A percentile compares a stretch with the other conserved stretches of the same genome.
Evolutionary conservation across 306 rosid species (phyloP).

Genomic region (Quercus dentata): DNA sequence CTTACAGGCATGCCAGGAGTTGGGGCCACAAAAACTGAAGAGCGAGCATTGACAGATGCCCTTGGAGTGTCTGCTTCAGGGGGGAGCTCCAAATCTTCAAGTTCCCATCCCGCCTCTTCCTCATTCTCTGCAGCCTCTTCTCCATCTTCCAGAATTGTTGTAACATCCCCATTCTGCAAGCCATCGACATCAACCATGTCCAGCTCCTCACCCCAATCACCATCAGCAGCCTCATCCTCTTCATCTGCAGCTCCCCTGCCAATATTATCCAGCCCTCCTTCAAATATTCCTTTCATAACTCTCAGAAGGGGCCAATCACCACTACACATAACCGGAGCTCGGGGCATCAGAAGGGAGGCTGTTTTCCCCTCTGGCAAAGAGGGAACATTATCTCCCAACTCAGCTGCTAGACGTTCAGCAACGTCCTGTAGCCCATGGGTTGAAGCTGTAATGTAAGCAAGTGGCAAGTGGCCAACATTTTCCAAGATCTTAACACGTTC

Average conservation of each 20-base stretch:
- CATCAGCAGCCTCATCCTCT: slow-evolving; percentile 73
- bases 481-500: slow-evolving; percentile 91
- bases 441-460: slow-evolving; percentile 80
- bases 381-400: slow-evolving; percentile 77
- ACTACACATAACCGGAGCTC: slow-evolving; percentile 65
- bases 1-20: slow-evolving; percentile 88
- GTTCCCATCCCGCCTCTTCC: slow-evolving; percentile 89
- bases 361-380: slow-evolving; percentile 66
- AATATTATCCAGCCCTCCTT: slow-evolving; percentile 64
- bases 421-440: slow-evolving; percentile 76
- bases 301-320: slow-evolving; percentile 98
- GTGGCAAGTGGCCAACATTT: slow-evolving; percentile 82
- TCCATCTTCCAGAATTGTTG: slow-evolving; percentile 56
- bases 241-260: slow-evolving; percentile 50
- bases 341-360: slow-evolving; percentile 73
- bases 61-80: slow-evolving; percentile 82
- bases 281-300: slow-evolving; percentile 79
- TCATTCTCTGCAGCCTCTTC: slow-evolving; percentile 67
- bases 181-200: slow-evolving; percentile 68
- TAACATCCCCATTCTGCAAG: slow-evolving; percentile 60
- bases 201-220: slow-evolving; percentile 78
- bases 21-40: slow-evolving; percentile 72
- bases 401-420: slow-evolving; percentile 77
- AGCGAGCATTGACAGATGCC: slow-evolving; percentile 49
- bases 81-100: slow-evolving; percentile 85